phyloP scores from a whole-genome alignment of 768 basidiomycete species.

The Hericium rajendrae region DNA sequence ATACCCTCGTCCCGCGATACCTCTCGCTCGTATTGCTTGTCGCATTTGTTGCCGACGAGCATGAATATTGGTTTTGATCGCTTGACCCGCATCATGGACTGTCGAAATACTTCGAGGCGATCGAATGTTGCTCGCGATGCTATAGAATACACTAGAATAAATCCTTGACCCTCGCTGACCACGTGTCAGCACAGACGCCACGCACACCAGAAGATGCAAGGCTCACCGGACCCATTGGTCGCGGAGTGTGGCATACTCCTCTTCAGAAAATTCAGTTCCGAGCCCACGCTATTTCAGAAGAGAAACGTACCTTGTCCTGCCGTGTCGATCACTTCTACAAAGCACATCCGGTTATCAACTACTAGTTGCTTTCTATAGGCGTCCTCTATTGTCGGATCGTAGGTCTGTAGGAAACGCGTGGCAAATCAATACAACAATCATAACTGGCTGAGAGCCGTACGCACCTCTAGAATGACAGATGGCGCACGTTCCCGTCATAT shows the following conservation, averaged over 20 bases:
- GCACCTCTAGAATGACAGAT: conserved; percentile 40
- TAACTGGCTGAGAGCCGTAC: conserved; percentile 12
- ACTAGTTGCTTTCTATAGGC: conserved; percentile 93
- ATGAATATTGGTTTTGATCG: conserved; percentile 80
- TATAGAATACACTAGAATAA: conserved; percentile 94
- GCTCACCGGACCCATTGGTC: conserved; percentile 96
- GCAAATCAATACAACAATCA: conserved; percentile 5
- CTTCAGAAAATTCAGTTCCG: conserved; percentile 29
- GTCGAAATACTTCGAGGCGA: conserved; percentile 80
- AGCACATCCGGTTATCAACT: conserved; percentile 91
- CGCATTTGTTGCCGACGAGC: conserved; percentile 94
- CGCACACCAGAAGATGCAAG: too few relatives aligned
- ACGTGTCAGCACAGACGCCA: too few relatives aligned
- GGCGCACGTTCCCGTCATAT: background rate
- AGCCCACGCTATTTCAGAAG: background rate
- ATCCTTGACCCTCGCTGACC: conserved; percentile 78
- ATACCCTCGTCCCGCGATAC: conserved; percentile 87
- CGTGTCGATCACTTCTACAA: conserved; percentile 95
- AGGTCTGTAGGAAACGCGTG: conserved; percentile 47
- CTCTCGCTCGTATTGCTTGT: conserved; percentile 85
- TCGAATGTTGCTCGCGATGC: conserved; percentile 90
- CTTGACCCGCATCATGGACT: conserved; percentile 85
- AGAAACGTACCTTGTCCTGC: conserved; percentile 80
- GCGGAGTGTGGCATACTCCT: conserved; percentile 93
- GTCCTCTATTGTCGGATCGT: conserved; percentile 98